Conservation (phyloP, 768 basidiomycete species). For the Boletus vinaceobasis region DNA sequence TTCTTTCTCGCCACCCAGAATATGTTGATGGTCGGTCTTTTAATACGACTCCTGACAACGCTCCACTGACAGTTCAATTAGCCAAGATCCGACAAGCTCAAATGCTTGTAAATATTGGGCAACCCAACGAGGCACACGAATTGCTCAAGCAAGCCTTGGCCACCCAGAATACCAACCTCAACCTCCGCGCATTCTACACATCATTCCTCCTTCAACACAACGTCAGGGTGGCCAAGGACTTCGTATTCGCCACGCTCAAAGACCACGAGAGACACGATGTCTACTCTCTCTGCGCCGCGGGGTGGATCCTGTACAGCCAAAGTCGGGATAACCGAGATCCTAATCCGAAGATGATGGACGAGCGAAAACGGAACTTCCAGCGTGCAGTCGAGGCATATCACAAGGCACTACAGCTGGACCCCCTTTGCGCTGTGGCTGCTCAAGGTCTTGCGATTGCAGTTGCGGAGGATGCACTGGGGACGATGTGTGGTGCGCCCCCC, state of each 20-base stretch:
- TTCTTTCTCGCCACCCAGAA: constrained; percentile 89
- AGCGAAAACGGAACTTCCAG: constrained; percentile 74
- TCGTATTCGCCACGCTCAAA: constrained; percentile 85
- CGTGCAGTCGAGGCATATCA: constrained; percentile 90
- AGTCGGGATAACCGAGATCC: constrained; percentile 80
- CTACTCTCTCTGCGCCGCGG: constrained; percentile 88
- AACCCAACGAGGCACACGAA: constrained; percentile 79
- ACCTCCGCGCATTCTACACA: constrained; percentile 90
- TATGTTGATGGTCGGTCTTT: constrained; percentile 82
- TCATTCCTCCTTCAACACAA: constrained; percentile 86
- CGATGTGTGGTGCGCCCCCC: constrained; percentile 51
- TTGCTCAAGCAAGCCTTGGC: constrained; percentile 85
- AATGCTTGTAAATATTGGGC: constrained; percentile 67
- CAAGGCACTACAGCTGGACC: constrained; percentile 82
- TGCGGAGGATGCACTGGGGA: constrained; percentile 86
- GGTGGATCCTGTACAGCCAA: constrained; percentile 81
- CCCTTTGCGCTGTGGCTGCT: constrained; percentile 86
- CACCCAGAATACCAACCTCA: constrained; percentile 73
- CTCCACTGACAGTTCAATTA: constrained; percentile 31
- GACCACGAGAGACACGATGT: constrained; percentile 84
- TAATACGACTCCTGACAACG: neutral
- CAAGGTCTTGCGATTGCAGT: constrained; percentile 93
- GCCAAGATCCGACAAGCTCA: constrained; percentile 92
- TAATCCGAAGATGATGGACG: constrained; percentile 46
- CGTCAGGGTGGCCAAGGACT: constrained; percentile 74